phyloP scores from a whole-genome alignment of 73 alveolate species.

The Tetrahymena elliotti region DNA sequence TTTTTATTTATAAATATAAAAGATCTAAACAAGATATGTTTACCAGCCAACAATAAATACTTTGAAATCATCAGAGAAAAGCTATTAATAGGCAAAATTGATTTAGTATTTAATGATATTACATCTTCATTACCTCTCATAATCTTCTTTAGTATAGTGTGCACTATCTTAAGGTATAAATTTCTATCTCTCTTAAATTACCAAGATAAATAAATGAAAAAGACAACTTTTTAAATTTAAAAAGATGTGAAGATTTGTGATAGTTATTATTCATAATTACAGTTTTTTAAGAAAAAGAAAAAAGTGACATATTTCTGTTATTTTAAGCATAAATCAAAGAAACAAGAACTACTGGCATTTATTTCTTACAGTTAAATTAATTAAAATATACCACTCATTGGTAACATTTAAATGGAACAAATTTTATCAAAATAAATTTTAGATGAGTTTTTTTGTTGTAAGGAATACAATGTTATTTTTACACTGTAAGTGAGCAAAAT shows the following conservation, averaged over 20 bases:
- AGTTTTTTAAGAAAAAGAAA: neutral
- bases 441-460: too few relatives aligned
- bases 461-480: neutral
- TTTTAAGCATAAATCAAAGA: neutral
- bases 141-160: neutral
- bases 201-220: too few relatives aligned
- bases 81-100: neutral
- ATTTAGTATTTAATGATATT: neutral
- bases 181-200: neutral
- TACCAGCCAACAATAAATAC: neutral
- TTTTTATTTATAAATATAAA: neutral
- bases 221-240: too few relatives aligned
- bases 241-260: too few relatives aligned
- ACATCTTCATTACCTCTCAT: neutral
- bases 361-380: too few relatives aligned
- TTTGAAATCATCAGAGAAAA: neutral
- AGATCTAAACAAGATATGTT: neutral
- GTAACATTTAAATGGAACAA: neutral
- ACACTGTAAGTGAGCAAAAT: too few relatives aligned
- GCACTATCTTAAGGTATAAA: neutral
- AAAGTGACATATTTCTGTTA: neutral
- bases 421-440: too few relatives aligned
- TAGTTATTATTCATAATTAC: too few relatives aligned
- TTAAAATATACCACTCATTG: neutral
- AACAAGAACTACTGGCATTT: too few relatives aligned